These are phyloP conservation scores for Phytophthora macrochlamydospora DNA, from an alignment of 352 stramenopile genomes.

Conservation along the genomic window DNA sequence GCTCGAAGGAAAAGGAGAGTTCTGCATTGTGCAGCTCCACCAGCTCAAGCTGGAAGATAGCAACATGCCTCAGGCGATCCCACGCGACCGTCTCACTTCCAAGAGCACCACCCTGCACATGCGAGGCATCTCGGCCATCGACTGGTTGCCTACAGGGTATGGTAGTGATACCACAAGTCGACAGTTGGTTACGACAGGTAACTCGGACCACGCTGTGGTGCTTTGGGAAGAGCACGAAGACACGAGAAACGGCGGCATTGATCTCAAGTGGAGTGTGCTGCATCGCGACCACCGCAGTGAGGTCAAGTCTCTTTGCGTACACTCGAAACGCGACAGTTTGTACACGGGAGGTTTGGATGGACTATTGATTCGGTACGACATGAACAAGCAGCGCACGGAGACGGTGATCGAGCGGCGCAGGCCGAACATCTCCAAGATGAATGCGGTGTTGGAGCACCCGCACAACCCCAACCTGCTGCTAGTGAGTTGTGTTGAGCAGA, in stretches of 20 bases:
- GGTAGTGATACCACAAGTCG: constrained; percentile 49
- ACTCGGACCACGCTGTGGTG: constrained; percentile 72
- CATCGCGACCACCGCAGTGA: constrained; percentile 82
- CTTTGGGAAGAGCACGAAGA: constrained; percentile 75
- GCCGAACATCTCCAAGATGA: constrained; percentile 84
- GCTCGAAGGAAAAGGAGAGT: constrained; percentile 61
- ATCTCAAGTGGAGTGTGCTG: constrained; percentile 72
- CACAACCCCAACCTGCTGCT: constrained; percentile 84
- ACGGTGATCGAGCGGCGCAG: constrained; percentile 76
- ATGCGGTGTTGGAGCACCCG: constrained; percentile 80
- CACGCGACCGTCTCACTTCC: constrained; percentile 56
- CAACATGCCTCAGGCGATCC: constrained; percentile 48
- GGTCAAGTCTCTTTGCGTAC: constrained; percentile 75
- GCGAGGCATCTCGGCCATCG: constrained; percentile 67
- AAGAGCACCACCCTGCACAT: constrained; percentile 68
- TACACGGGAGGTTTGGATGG: constrained; percentile 81
- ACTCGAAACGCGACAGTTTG: constrained; percentile 68
- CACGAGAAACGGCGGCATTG: constrained; percentile 23
- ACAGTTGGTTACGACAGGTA: constrained; percentile 72
- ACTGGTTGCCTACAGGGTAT: constrained; percentile 66
- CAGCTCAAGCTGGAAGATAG: constrained; percentile 60
- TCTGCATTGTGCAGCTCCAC: constrained; percentile 78
- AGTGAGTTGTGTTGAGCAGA: constrained; percentile 72
- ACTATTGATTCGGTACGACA: constrained; percentile 71
- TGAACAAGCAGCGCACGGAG: constrained; percentile 45